Evolutionary conservation across 495 filamentous ascomycete genomes (phyloP), one percentile per base, ranked within the genome.

Genomic region (Evernia prunastri): DNA sequence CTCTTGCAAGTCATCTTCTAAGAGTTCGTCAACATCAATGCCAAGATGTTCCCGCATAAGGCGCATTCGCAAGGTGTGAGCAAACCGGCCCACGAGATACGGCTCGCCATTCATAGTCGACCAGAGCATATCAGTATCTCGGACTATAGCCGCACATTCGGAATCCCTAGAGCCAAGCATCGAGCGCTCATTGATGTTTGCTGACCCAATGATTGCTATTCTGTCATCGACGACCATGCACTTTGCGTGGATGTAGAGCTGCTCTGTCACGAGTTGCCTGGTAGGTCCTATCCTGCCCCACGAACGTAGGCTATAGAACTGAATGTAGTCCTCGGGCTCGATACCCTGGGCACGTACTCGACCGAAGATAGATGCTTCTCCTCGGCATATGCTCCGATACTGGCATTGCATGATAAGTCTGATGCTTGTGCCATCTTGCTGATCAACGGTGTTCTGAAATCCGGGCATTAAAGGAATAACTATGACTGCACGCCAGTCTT

Each of bases 111-210:
- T 90, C 94, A 99, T 97, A 54, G 83, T 89, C 20, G 91, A 96
- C 81, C 85, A 87, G 58, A 97, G 84, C 86, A 96, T 91, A 69
- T 96, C 91, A 1, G 89, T 96, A 75, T 99, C 94, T 56, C 92
- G 83, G 45, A 99, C 89, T 25, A 99, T 81, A 9, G 93, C 86
- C 5, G 95, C 95, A 59, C 90, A 87, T 72, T 99, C 94, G 1
- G 91, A 96, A 74, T 99, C 94, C 66, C 95, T 81, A 23, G 83
- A 85, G 42, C 94, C 94, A 27, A 96, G 72, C 91, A 99, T 93
- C 17, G 92, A 97, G 36, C 94, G 88, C 72, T 99, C 94, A 70
- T 99, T 99, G 78, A 99, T 99, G 72, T 99, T 99, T 35, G 94
- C 95, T 45, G 92, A 97, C 23, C 94, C 94, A 70, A 99, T 99